Evolutionary conservation across 306 rosid genomes (phyloP), one percentile per base, ranked within the genome.

Genomic region (Comarum palustre): DNA sequence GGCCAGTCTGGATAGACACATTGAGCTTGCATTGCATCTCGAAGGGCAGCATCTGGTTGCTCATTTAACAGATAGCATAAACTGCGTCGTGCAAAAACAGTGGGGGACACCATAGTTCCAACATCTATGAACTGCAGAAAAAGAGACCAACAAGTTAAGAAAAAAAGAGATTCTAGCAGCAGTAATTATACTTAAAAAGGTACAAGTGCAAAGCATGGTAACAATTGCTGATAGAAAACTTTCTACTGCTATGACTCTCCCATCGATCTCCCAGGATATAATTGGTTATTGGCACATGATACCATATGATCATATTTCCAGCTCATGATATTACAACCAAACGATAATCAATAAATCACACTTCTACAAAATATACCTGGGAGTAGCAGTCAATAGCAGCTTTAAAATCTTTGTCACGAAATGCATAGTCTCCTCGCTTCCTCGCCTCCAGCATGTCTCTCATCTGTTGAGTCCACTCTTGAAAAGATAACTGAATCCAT

Each of bases 391-490:
- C 99, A 17, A 91, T 87, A 69, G 99, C 99, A 67, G 88, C 79
- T 74, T 82, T 91, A 48, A 91, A 88, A 70, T 94, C 97, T 71
- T 88, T 91, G 82, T 91, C 96, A 65, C 97, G 95, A 74, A 94
- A 94, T 46, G 99, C 99, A 65, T 48, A 82, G 80, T 94, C 97
- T 50, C 99, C 99, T 5, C 96, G 95, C 82, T 89, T 94, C 81
- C 99, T 89, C 48, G 99, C 97, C 74, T 94, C 99, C 75, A 88
- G 82, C 92, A 88, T 91, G 78, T 94, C 97, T 86, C 95, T 85
- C 96, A 90, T 94, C 80, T 90, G 97, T 82, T 94, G 97, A 63
- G 99, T 94, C 99, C 99, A 94, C 86, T 94, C 99, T 90, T 94
- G 99, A 89, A 94, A 94, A 17, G 99, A 94, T 82, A 94, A 84